Percentiles rank a stretch among this genome's conserved stretches.
Conservation (phyloP, 768 basidiomycete species). For the Coprinopsis strossmayeri region DNA sequence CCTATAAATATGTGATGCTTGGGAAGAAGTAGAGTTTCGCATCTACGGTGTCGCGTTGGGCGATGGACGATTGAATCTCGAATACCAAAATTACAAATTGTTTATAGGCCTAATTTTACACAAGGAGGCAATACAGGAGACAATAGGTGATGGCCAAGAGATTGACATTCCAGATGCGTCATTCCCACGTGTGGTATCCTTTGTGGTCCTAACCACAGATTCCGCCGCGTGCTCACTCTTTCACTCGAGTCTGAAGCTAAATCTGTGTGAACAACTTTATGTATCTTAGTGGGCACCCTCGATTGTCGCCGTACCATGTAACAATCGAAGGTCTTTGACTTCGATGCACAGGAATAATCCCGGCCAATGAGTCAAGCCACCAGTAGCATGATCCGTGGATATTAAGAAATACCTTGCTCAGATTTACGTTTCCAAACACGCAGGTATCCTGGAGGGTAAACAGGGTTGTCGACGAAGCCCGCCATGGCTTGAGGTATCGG, state of each 20-base stretch:
- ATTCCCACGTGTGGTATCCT: slow-evolving; percentile 3
- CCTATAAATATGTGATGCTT: slow-evolving; percentile 7
- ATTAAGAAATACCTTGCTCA: slow-evolving; percentile 1
- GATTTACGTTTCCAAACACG: neutral
- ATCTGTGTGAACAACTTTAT: slow-evolving; percentile 1
- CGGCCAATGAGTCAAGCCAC: neutral
- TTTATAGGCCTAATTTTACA: slow-evolving; percentile 3
- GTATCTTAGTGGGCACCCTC: too few relatives aligned
- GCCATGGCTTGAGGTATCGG: neutral
- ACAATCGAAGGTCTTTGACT: too few relatives aligned
- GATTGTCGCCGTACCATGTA: too few relatives aligned
- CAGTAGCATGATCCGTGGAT: slow-evolving; percentile 5
- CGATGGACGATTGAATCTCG: slow-evolving; percentile 5
- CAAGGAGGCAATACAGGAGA: slow-evolving; percentile 7
- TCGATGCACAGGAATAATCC: neutral
- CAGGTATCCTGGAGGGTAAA: neutral
- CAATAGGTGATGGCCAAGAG: slow-evolving; percentile 3
- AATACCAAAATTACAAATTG: slow-evolving; percentile 6
- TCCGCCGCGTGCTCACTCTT: too few relatives aligned
- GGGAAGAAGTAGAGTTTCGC: slow-evolving; percentile 3
- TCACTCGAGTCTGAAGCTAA: neutral
- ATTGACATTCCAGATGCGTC: slow-evolving; percentile 5
- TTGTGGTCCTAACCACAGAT: too few relatives aligned
- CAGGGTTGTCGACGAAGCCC: neutral
- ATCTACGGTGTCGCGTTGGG: slow-evolving; percentile 2